These are phyloP conservation scores for Acanthamoeba rhysodes DNA, from an alignment of 208 protist genomes.

Conservation along the genomic window DNA sequence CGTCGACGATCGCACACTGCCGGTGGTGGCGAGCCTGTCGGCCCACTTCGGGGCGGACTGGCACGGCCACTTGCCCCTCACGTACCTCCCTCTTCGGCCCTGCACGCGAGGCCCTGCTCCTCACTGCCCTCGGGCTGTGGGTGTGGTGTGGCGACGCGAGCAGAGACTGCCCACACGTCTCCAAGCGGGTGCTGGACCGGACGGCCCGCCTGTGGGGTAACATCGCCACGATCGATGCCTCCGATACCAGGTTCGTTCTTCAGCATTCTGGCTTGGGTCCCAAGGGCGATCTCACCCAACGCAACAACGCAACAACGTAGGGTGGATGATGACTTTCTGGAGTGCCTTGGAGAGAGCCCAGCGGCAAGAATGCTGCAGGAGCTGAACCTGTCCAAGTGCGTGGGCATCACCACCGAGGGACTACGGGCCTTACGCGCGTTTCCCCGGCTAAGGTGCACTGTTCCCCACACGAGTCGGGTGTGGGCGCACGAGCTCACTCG, in stretches of 20 bases:
- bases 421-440: not conserved
- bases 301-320: not conserved
- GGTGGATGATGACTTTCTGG: not conserved
- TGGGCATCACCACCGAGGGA: not conserved
- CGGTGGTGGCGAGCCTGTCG: not conserved
- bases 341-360: not conserved
- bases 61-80: not conserved
- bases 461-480: not conserved
- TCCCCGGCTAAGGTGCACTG: not conserved
- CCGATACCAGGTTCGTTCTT: not conserved
- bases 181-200: not conserved
- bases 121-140: not conserved
- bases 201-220: not conserved
- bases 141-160: not conserved
- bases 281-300: too few species aligned
- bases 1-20: not conserved
- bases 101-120: not conserved
- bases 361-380: not conserved
- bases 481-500: too few species aligned
- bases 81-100: not conserved
- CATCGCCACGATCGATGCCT: not conserved
- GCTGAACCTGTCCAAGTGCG: not conserved
- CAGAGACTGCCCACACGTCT: not conserved
- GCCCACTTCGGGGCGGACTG: not conserved
- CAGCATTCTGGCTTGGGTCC: not conserved